Conservation (phyloP, 768 basidiomycete genomes). For the Leccinum subgranulosum region DNA sequence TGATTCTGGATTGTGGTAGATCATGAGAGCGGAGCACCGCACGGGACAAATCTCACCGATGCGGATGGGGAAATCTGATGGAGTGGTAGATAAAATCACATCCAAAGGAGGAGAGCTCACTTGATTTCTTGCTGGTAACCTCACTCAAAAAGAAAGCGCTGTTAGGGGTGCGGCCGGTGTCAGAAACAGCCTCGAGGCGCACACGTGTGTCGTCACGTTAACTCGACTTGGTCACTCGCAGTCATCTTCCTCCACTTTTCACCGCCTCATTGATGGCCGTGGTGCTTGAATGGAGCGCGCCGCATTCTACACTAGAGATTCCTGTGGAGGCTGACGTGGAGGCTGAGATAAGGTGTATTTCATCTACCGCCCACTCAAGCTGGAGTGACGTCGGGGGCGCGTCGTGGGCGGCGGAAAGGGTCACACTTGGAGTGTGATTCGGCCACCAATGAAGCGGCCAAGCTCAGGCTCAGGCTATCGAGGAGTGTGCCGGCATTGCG, state of each 20-base stretch:
- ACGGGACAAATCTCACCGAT: neutral
- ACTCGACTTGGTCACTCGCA: neutral
- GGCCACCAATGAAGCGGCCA: neutral
- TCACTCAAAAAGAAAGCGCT: conserved; percentile 1
- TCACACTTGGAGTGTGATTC: neutral
- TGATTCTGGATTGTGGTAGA: conserved; percentile 1
- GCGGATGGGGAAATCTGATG: neutral
- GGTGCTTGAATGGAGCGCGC: neutral
- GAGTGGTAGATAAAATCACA: neutral
- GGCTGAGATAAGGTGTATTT: neutral
- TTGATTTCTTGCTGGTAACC: neutral
- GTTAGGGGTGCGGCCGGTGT: conserved; percentile 10
- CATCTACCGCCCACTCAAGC: neutral
- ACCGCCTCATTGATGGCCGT: conserved; percentile 13
- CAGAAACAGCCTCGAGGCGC: conserved; percentile 16
- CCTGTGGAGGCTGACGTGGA: neutral
- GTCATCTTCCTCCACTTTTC: neutral
- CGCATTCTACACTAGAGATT: neutral
- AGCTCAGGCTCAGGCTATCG: neutral
- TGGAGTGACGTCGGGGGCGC: neutral
- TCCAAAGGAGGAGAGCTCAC: neutral
- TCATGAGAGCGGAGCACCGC: conserved; percentile 23
- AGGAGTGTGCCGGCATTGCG: neutral
- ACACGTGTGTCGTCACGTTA: conserved; percentile 14
- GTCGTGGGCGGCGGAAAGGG: neutral